These are phyloP conservation scores for Boletus rubroflammeus DNA, from an alignment of 768 basidiomycete genomes.

Conservation along the genomic window DNA sequence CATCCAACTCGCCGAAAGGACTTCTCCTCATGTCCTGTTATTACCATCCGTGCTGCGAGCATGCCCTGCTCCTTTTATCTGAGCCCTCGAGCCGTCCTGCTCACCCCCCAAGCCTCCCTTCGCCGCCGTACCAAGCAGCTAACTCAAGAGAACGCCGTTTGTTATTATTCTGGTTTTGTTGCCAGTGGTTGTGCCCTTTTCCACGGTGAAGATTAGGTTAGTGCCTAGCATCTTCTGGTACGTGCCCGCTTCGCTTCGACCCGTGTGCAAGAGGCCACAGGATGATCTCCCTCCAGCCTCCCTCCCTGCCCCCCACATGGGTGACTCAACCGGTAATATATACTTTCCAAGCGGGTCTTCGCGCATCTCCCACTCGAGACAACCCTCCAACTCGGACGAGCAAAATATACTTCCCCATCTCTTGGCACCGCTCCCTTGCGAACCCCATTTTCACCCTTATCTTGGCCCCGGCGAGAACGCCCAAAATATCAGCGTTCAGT, in stretches of 20 bases:
- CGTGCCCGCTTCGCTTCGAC: constrained; percentile 11
- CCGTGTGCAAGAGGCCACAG: constrained; percentile 10
- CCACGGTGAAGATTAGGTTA: constrained; percentile 28
- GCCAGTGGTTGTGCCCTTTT: constrained; percentile 21
- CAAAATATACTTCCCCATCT: constrained; percentile 19
- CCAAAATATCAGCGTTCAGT: constrained; percentile 32
- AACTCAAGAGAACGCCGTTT: constrained; percentile 1
- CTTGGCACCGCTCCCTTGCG: constrained; percentile 11
- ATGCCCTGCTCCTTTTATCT: constrained; percentile 31
- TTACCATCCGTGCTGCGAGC: constrained; percentile 24
- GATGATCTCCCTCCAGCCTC: constrained; percentile 21
- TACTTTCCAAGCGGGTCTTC: constrained; percentile 13
- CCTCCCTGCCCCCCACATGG: constrained; percentile 17
- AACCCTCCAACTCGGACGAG: constrained; percentile 13
- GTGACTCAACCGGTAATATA: constrained; percentile 13
- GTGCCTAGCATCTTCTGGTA: constrained; percentile 17
- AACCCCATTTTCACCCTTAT: constrained; percentile 15
- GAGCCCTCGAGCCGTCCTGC: constrained; percentile 1
- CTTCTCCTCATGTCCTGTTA: constrained; percentile 28
- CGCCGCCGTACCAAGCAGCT: neutral
- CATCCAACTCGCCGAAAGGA: constrained; percentile 15
- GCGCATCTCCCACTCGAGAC: constrained; percentile 10
- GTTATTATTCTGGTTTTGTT: constrained; percentile 11
- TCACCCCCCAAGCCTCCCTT: constrained; percentile 10
- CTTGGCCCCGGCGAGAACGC: constrained; percentile 9